Base-by-base conservation (phyloP, 176 grass and related monocot genomes). In the Bothriochloa decipiens region DNA sequence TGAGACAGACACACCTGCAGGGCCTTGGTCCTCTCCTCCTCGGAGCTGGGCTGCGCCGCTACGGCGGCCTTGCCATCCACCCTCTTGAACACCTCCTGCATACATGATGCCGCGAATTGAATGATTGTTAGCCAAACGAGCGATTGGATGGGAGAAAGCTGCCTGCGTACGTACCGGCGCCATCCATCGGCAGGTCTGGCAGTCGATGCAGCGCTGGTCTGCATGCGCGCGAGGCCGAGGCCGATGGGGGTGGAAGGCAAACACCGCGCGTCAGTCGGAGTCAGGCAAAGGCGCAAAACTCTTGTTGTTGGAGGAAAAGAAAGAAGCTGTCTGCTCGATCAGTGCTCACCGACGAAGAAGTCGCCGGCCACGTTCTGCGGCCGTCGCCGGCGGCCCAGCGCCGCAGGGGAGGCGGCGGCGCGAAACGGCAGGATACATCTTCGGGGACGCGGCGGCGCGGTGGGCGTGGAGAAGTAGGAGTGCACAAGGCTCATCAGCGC, bases 181-280 rank as follows among this genome's bases (percentile, higher is more conserved):
- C 89, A 98, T 98, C 95, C 95, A 98, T 62, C 95, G 92, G 83
- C 95, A 98, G 61, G 92, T 91, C 69, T 89, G 87, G 84, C 95
- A 98, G 52, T 98, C 95, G 76, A 98, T 98, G 84, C 95, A 98
- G 4, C 79, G 80, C 18, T 88, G 87, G 66, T 98, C 95, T 98
- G 85, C 22, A 22, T 1, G 47, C 47, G 14, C 37, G 4, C 37
- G 37, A 39, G 37, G n/a, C n/a, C n/a, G n/a, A n/a, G n/a, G 35
- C 2, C 9, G 7, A 32, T 32, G 40, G 0, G 40, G 40, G 8
- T 53, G 53, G 11, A 9, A 78, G 7, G n/a, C 4, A 85, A 75
- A 8, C 36, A 42, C 40, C n/a, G 39, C 20, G 18, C 69, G 39
- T 25, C 63, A 47, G 64, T 22, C 45, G 55, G 42, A n/a, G n/a